Conservation (phyloP, 257 asterid species). For the Forsythia viridissima region DNA sequence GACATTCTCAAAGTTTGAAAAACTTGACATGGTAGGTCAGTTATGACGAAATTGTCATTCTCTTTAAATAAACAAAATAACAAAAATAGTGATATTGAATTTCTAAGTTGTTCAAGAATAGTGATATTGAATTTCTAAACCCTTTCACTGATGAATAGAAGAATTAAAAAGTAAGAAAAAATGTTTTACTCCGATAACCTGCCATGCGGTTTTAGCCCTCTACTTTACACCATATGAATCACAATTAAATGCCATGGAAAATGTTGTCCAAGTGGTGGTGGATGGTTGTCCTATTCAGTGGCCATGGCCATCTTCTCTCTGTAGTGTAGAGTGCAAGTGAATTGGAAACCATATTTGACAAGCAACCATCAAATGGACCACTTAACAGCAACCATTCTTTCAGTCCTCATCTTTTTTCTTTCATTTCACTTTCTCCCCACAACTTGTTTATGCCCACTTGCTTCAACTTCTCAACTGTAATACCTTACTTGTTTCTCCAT, state of each 20-base stretch:
- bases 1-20: no score
- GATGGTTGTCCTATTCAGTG: not conserved
- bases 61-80: no score
- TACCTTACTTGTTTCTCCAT: slow-evolving; percentile 24
- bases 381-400: slow-evolving; percentile 37
- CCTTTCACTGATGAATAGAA: no score
- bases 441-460: slow-evolving; percentile 31
- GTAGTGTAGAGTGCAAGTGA: not conserved
- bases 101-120: no score
- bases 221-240: not conserved
- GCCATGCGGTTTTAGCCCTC: no score
- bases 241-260: no score
- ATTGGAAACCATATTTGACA: not conserved
- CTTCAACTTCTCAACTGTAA: slow-evolving; percentile 33
- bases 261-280: not conserved
- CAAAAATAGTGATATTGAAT: no score
- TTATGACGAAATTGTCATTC: no score
- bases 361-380: slow-evolving; percentile 24
- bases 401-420: slow-evolving; percentile 26
- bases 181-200: no score
- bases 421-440: slow-evolving; percentile 25
- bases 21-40: no score
- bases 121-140: no score
- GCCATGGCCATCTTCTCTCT: not conserved
- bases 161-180: no score